phyloP scores from a whole-genome alignment of 2,329 filamentous ascomycete genomes.

The Zelopaecilomyces penicillatus region DNA sequence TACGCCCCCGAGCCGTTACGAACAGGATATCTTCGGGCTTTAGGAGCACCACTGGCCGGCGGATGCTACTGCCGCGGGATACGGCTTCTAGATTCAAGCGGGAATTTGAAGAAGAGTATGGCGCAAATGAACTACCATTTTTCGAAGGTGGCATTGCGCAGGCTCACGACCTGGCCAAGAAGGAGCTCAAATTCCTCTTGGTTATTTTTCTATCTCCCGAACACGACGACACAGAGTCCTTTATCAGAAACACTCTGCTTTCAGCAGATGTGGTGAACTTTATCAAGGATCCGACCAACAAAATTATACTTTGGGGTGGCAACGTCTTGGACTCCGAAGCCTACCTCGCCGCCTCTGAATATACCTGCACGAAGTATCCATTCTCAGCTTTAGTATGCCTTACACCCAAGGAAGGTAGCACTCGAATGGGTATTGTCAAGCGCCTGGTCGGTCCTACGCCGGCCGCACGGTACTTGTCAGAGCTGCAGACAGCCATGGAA shows the following conservation, averaged over 20 bases:
- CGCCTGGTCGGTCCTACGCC: conserved; percentile 67
- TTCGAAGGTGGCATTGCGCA: conserved; percentile 86
- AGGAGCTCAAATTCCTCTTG: conserved; percentile 84
- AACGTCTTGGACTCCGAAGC: conserved; percentile 90
- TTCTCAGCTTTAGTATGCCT: conserved; percentile 82
- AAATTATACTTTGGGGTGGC: conserved; percentile 85
- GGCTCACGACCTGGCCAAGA: conserved; percentile 82
- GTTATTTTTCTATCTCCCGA: conserved; percentile 84
- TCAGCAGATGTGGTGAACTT: conserved; percentile 65
- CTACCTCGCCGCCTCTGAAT: conserved; percentile 81
- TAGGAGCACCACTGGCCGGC: conserved; percentile 58
- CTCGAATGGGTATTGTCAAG: conserved; percentile 84
- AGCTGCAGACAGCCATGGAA: conserved; percentile 64
- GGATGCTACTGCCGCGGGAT: conserved; percentile 75
- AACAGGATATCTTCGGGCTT: conserved; percentile 43
- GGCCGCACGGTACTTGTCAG: conserved; percentile 62
- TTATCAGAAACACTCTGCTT: conserved; percentile 75
- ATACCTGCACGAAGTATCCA: conserved; percentile 87
- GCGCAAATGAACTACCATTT: conserved; percentile 62
- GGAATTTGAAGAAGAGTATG: conserved; percentile 93
- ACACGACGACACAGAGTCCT: conserved; percentile 82
- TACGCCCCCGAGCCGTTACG: conserved; percentile 47
- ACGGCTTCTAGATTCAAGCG: conserved; percentile 81
- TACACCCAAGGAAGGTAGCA: conserved; percentile 73
- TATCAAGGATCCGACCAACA: conserved; percentile 64